Evolutionary conservation across 1,284 basidiomycete species (phyloP).

Genomic region (Sutorius eximius): DNA sequence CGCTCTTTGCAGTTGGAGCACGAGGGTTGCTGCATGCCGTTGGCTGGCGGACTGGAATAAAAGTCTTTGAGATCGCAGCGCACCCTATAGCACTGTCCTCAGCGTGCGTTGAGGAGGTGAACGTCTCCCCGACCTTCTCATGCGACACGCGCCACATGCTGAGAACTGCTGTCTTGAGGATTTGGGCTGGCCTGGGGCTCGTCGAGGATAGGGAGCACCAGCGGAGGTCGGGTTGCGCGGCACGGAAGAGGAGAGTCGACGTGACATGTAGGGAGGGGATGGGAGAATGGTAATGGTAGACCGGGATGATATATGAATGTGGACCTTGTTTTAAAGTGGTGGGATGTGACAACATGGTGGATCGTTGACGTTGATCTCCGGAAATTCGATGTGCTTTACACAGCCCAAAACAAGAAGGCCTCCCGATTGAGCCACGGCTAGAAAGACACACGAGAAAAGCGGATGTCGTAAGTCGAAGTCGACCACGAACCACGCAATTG

Average conservation of each 20-base stretch:
- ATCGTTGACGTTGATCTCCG: conserved; percentile 36
- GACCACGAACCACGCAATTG: conserved; percentile 23
- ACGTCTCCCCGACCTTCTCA: conserved; percentile 58
- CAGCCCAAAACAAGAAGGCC: conserved; percentile 20
- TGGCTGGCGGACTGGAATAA: conserved; percentile 38
- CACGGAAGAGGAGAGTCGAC: conserved; percentile 43
- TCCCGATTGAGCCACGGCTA: conserved; percentile 22
- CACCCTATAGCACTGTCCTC: conserved; percentile 49
- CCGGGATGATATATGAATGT: background rate
- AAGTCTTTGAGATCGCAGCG: conserved; percentile 81
- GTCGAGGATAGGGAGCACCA: conserved; percentile 49
- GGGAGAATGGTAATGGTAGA: background rate
- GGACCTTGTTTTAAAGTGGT: conserved; percentile 20
- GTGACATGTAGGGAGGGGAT: conserved; percentile 47
- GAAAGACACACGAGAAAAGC: conserved; percentile 40
- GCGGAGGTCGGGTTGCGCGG: conserved; percentile 34
- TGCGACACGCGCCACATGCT: conserved; percentile 87
- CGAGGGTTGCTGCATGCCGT: conserved; percentile 51
- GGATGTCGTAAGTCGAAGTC: conserved; percentile 39
- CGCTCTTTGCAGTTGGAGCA: conserved; percentile 89
- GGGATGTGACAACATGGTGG: conserved; percentile 18
- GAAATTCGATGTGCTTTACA: conserved; percentile 28
- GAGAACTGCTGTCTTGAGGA: conserved; percentile 79
- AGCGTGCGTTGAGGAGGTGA: conserved; percentile 1
- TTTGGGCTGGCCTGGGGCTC: conserved; percentile 62